Percentiles rank a stretch among this genome's conserved stretches.
Conservation (phyloP, 2,329 filamentous ascomycete species). For the Rhynchosporium secalis region DNA sequence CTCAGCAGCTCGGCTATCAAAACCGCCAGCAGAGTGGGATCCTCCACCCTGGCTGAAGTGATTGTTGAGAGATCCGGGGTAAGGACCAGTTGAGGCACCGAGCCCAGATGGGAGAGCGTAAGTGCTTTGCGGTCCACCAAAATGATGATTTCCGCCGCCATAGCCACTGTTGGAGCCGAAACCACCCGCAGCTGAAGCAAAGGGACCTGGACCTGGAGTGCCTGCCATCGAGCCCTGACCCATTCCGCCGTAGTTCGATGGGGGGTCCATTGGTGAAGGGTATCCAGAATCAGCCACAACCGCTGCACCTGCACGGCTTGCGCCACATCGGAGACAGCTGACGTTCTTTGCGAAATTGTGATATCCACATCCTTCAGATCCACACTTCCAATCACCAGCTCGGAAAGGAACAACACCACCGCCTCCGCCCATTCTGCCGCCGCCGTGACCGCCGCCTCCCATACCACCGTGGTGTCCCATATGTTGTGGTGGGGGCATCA, state of each 20-base stretch:
- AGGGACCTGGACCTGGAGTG: conserved; percentile 75
- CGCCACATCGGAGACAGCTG: conserved; percentile 93
- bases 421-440: conserved; percentile 75
- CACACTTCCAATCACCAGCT: conserved; percentile 98
- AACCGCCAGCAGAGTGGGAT: conserved; percentile 80
- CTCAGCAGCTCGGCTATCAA: conserved; percentile 91
- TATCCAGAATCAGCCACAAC: conserved; percentile 94
- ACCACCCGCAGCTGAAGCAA: conserved; percentile 66
- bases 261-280: conserved; percentile 84
- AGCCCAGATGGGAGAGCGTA: conserved; percentile 88
- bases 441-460: conserved; percentile 52
- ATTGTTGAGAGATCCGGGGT: conserved; percentile 74
- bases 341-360: conserved; percentile 99
- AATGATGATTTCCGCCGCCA: conserved; percentile 65
- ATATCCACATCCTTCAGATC: conserved; percentile 94
- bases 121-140: conserved; percentile 82
- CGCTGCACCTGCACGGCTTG: conserved; percentile 88
- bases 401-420: conserved; percentile 93
- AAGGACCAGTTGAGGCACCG: conserved; percentile 74
- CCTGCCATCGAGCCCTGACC: conserved; percentile 84
- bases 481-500: conserved; percentile 78
- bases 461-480: conserved; percentile 59
- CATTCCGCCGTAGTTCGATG: conserved; percentile 76
- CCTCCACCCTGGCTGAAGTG: conserved; percentile 74
- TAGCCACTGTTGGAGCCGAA: conserved; percentile 67